Conservation (phyloP, 2,329 filamentous ascomycete genomes). For the Aspergillus persii region DNA sequence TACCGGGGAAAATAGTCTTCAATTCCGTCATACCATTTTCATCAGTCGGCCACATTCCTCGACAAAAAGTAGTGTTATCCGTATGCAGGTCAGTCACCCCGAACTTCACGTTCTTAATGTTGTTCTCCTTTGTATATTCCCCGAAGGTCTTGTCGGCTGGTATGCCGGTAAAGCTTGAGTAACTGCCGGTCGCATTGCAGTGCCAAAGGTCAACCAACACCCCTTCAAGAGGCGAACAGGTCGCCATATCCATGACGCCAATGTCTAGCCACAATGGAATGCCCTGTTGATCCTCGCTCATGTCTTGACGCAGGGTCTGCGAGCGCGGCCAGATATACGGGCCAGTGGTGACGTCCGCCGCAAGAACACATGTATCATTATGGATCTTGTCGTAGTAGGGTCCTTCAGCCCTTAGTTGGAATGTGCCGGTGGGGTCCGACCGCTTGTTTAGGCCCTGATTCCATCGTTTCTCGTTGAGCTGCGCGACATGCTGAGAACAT, state of each 20-base stretch:
- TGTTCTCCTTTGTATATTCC: not conserved
- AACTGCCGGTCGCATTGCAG: constrained; percentile 45
- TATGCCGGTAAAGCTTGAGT: constrained; percentile 28
- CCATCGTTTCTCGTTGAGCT: not conserved
- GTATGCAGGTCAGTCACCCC: constrained; percentile 2
- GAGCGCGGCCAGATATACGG: constrained; percentile 38
- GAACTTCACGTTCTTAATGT: not conserved
- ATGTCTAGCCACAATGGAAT: constrained; percentile 44
- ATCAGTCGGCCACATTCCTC: constrained; percentile 48
- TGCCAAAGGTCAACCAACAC: constrained; percentile 45
- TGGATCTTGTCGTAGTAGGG: constrained; percentile 22
- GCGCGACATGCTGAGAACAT: not conserved
- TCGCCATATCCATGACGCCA: constrained; percentile 43
- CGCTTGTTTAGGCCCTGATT: not conserved
- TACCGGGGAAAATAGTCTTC: constrained; percentile 42
- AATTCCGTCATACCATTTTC: constrained; percentile 47
- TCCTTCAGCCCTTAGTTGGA: not conserved
- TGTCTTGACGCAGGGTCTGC: constrained; percentile 40
- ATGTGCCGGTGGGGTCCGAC: not conserved
- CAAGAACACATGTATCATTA: constrained; percentile 33
- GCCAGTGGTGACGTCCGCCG: constrained; percentile 37
- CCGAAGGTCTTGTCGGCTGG: constrained; percentile 24
- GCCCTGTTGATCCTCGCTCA: constrained; percentile 37
- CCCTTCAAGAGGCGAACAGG: constrained; percentile 37
- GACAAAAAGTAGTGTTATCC: constrained; percentile 40